Conservation (phyloP, 441 rosid species). For the Omphalea diandra region DNA sequence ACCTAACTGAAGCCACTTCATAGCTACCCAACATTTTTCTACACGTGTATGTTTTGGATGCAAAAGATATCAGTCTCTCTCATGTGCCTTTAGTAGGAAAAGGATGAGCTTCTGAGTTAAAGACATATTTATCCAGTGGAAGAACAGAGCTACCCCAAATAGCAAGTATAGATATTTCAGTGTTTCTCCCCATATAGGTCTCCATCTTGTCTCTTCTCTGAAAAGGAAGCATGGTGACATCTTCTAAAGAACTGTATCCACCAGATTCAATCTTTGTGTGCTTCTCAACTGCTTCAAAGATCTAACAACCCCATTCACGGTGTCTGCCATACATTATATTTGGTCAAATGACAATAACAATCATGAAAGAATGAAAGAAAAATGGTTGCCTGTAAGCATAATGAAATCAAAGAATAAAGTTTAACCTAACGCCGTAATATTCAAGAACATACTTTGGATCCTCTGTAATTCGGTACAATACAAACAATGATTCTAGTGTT, state of each 20-base stretch:
- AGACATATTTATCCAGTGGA: slow-evolving; percentile 81
- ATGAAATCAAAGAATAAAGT: slow-evolving; percentile 18
- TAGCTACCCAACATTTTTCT: slow-evolving; percentile 19
- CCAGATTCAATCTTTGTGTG: slow-evolving; percentile 79
- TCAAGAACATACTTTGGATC: slow-evolving; percentile 63
- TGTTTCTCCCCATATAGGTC: no score
- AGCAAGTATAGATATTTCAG: no score
- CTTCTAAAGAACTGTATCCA: slow-evolving; percentile 83
- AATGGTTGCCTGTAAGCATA: background rate
- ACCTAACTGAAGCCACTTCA: no score
- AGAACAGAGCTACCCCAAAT: slow-evolving; percentile 71
- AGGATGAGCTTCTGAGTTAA: slow-evolving; percentile 96
- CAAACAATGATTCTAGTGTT: slow-evolving; percentile 91
- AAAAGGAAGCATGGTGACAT: slow-evolving; percentile 81
- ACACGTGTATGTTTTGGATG: slow-evolving; percentile 8
- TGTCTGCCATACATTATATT: slow-evolving; percentile 49
- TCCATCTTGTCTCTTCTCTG: slow-evolving; percentile 89
- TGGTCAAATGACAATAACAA: slow-evolving; percentile 19
- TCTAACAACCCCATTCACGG: slow-evolving; percentile 98
- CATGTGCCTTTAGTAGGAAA: slow-evolving; percentile 54
- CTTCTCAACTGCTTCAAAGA: slow-evolving; percentile 91
- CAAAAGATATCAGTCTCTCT: slow-evolving; percentile 16
- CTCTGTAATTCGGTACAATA: slow-evolving; percentile 79
- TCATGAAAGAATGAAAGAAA: slow-evolving; percentile 5
- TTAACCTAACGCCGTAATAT: slow-evolving; percentile 13